A percentile compares a stretch with the other conserved stretches of the same genome.
These are phyloP conservation scores for Haplosporangium gracile DNA, from an alignment of 192 early-diverging fungal genomes.

Conservation along the genomic window DNA sequence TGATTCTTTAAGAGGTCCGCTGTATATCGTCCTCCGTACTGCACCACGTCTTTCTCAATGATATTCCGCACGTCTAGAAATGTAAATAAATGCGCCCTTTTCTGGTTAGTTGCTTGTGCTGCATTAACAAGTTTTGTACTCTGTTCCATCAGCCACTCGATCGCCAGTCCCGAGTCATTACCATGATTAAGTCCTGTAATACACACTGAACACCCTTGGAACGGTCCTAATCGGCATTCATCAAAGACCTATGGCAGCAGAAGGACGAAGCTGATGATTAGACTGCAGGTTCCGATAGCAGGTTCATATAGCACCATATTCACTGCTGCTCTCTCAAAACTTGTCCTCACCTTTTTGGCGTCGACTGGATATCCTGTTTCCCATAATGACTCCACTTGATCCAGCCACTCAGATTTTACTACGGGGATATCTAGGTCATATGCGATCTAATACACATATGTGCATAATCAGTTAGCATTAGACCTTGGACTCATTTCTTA, in stretches of 20 bases:
- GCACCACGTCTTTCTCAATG: conserved; percentile 20
- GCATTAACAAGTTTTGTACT: not conserved
- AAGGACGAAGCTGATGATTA: not conserved
- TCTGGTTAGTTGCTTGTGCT: not conserved
- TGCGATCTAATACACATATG: conserved; percentile 17
- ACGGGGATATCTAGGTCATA: conserved; percentile 29
- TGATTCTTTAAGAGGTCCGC: conserved; percentile 30
- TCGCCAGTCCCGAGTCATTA: not conserved
- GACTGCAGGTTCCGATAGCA: no score
- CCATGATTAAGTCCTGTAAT: conserved; percentile 32
- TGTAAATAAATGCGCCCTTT: not conserved
- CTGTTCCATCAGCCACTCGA: no score
- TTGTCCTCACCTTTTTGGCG: conserved; percentile 18
- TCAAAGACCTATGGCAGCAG: not conserved
- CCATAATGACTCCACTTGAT: conserved; percentile 18
- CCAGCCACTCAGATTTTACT: conserved; percentile 20
- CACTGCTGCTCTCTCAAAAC: not conserved
- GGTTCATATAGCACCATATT: not conserved
- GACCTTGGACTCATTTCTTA: no score
- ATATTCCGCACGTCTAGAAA: conserved; percentile 18
- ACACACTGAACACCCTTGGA: conserved; percentile 41
- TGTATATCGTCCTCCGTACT: conserved; percentile 38
- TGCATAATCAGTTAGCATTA: not conserved
- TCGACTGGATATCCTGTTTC: conserved; percentile 5
- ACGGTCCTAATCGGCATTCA: conserved; percentile 16